phyloP scores from a whole-genome alignment of 2,329 filamentous ascomycete genomes.

The Teratosphaeria epicoccoides region DNA sequence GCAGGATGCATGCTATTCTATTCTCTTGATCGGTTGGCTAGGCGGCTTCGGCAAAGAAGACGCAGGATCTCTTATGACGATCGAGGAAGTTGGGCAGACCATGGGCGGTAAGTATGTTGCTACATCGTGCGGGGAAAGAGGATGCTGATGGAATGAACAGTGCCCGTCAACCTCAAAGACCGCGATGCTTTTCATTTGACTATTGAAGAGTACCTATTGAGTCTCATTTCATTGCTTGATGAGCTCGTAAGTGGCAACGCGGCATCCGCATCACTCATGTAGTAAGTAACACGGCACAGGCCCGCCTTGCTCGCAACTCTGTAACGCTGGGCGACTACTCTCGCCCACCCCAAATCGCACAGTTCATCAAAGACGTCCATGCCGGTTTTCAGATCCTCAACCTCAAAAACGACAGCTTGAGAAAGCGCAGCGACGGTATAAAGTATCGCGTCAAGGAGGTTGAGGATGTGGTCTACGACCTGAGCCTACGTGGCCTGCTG shows the following conservation, averaged over 20 bases:
- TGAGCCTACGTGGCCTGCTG: constrained; percentile 69
- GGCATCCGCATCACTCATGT: too few species aligned
- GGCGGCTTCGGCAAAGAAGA: constrained; percentile 52
- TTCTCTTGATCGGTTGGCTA: constrained; percentile 62
- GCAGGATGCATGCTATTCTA: constrained; percentile 59
- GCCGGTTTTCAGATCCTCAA: constrained; percentile 96
- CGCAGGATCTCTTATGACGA: constrained; percentile 60
- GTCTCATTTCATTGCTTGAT: constrained; percentile 76
- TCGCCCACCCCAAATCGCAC: constrained; percentile 75
- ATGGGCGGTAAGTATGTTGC: constrained; percentile 52
- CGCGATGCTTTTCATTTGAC: constrained; percentile 86
- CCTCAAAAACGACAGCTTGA: constrained; percentile 85
- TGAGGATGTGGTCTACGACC: constrained; percentile 94
- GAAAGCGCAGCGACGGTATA: constrained; percentile 80
- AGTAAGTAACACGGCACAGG: constrained; percentile 28
- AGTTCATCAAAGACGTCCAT: constrained; percentile 90
- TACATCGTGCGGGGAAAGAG: background rate
- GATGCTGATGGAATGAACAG: constrained; percentile 33
- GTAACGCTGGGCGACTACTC: constrained; percentile 84
- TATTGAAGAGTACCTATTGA: constrained; percentile 91
- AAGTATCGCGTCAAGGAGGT: constrained; percentile 98
- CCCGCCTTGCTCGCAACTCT: constrained; percentile 83
- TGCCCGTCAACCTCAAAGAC: constrained; percentile 85
- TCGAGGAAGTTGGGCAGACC: constrained; percentile 74
- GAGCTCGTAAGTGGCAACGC: constrained; percentile 53